These are phyloP conservation scores for Edaphochlamys debaryana DNA, from an alignment of 139 green algal genomes.

Conservation along the genomic window DNA sequence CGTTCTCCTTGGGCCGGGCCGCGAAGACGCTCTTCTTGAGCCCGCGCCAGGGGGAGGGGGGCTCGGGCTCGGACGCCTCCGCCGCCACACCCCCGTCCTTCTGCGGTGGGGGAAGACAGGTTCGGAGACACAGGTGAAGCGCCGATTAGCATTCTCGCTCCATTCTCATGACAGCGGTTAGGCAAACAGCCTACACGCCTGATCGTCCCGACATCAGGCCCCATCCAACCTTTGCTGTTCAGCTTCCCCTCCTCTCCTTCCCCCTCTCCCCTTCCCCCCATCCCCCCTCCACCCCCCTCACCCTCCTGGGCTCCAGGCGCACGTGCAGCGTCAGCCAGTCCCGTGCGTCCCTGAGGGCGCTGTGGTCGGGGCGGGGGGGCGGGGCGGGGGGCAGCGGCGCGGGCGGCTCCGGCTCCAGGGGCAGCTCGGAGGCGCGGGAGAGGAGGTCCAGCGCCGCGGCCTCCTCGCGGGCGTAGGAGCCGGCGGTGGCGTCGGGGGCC, in stretches of 20 bases:
- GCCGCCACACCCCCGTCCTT: not conserved
- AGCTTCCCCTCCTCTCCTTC: too few species aligned
- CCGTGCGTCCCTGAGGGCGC: not conserved
- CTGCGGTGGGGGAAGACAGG: too few species aligned
- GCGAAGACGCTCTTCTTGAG: slow-evolving; percentile 9
- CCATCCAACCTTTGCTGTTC: too few species aligned
- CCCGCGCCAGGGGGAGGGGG: not conserved
- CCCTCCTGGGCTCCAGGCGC: not conserved
- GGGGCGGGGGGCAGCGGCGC: not conserved
- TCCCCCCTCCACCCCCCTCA: too few species aligned
- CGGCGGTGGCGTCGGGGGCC: slow-evolving; percentile 31
- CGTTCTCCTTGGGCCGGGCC: slow-evolving; percentile 1
- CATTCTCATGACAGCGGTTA: too few species aligned
- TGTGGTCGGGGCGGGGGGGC: slow-evolving; percentile 13
- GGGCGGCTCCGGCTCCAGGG: slow-evolving; percentile 17
- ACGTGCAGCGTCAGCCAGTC: not conserved
- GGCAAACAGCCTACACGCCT: too few species aligned
- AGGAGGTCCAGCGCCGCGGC: not conserved
- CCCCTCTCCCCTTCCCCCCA: too few species aligned
- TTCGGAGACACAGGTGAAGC: too few species aligned
- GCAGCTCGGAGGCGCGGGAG: not conserved
- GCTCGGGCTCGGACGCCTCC: not conserved
- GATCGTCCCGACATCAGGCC: too few species aligned
- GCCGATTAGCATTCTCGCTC: too few species aligned
- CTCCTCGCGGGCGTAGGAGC: slow-evolving; percentile 37